Conservation (phyloP, 352 stramenopile genomes). For the Phytopythium aichiense region DNA sequence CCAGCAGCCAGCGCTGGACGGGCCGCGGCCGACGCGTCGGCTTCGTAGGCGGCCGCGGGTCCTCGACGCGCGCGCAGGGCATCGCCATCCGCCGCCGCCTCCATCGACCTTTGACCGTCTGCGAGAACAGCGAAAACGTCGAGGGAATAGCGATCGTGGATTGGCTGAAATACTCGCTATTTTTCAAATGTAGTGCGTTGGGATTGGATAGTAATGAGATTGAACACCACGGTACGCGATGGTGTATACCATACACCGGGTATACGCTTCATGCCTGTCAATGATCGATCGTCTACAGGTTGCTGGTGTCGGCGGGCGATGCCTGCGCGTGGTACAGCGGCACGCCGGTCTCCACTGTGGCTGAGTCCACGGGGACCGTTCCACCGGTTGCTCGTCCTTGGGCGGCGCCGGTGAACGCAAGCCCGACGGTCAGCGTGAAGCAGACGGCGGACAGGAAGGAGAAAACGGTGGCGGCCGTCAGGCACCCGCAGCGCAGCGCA, state of each 20-base stretch:
- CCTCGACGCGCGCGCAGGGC: not conserved
- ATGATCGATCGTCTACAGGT: no score
- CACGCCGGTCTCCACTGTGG: not conserved
- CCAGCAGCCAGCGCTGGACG: not conserved
- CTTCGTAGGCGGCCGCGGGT: not conserved
- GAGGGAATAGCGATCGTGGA: not conserved
- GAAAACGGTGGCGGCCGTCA: slow-evolving; percentile 44
- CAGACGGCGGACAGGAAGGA: slow-evolving; percentile 38
- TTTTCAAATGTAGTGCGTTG: no score
- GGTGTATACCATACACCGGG: no score
- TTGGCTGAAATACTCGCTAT: not conserved
- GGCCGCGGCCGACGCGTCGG: not conserved
- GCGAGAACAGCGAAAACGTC: not conserved
- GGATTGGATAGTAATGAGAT: not conserved
- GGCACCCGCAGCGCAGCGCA: slow-evolving; percentile 35
- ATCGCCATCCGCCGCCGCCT: not conserved
- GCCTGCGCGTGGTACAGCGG: not conserved
- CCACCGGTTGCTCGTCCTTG: not conserved
- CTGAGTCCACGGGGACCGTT: not conserved
- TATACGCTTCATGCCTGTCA: no score
- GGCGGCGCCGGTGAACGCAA: slow-evolving; percentile 25
- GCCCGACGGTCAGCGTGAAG: slow-evolving; percentile 29
- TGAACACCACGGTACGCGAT: no score
- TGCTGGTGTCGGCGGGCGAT: no score
- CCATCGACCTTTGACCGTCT: not conserved